Base-by-base conservation (phyloP, 495 filamentous ascomycete genomes). In the Penicillium cosmopolitanum region DNA sequence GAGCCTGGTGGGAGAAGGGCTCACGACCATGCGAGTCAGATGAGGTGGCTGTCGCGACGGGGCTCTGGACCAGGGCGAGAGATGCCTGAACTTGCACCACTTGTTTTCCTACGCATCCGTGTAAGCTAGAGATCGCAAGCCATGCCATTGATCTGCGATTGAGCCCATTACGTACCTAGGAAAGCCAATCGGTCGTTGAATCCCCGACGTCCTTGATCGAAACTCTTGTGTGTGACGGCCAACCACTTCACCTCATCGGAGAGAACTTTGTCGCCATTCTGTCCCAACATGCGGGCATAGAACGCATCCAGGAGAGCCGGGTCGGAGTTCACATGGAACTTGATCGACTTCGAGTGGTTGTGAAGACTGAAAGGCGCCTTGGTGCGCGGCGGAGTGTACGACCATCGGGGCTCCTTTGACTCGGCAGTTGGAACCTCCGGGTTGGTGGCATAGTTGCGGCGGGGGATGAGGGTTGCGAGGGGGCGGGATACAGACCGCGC, bases 191-290 rank as follows among this genome's bases (percentile, higher is more conserved):
- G 86, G 60, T 97, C 93, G 73, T 98, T 99, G 78, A 90, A 97
- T 11, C 93, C 93, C 78, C 93, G 87, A 68, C 92, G 81, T 50
- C 92, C 95, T 65, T 97, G 92, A 76, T 98, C 95, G 72, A 97
- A 98, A 74, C 92, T 96, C 86, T 97, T 97, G 74, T 99, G 95
- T 40, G 95, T 99, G 57, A 99, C 84, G 11, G 94, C 93, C 63
- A 97, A 82, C 95, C 94, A 99, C 76, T 97, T 97, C 64, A 94
- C 80, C 76, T 98, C 93, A 3, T 97, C 92, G 35, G 87, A 87
- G 61, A 98, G 81, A 71, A 93, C 66, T 62, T 82, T 80, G 56
- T 87, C 83, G 63, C 91, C 89, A 55, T 83, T 81, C 54, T 73
- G 73, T 19, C 93, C 91, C 53, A 97, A 76, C 56, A 97, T 71